Conservation (phyloP, 306 rosid genomes). For the Abrus pulchellus region DNA sequence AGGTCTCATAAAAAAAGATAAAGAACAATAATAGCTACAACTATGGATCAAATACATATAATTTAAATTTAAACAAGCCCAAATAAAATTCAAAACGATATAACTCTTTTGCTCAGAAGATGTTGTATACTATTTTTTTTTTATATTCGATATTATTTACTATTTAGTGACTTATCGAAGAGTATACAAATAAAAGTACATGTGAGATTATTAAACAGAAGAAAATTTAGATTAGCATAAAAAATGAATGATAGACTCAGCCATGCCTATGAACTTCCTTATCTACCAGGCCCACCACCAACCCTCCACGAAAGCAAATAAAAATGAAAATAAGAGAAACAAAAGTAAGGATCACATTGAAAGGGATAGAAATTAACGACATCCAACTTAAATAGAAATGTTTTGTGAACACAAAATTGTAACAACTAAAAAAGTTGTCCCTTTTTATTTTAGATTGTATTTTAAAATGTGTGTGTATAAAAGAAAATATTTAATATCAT, state of each 20-base stretch:
- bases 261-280: conserved; percentile 10
- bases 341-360: conserved; percentile 32
- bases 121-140: neutral
- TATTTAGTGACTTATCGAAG: conserved; percentile 5
- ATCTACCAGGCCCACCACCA: conserved; percentile 11
- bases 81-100: neutral
- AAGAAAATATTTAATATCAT: too few species aligned
- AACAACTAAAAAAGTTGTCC: too few species aligned
- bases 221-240: conserved; percentile 1
- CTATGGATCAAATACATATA: neutral
- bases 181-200: conserved; percentile 7
- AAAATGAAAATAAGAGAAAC: conserved; percentile 19
- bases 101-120: too few species aligned
- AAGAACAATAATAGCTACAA: neutral
- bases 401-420: too few species aligned
- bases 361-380: conserved; percentile 37
- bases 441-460: too few species aligned
- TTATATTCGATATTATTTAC: neutral
- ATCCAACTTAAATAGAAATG: conserved; percentile 4
- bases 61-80: neutral
- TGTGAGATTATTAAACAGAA: conserved; percentile 23
- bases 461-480: too few species aligned
- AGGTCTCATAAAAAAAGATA: neutral
- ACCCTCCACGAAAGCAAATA: neutral
- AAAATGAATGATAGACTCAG: conserved; percentile 2